Evolutionary conservation across 345 rosid species (phyloP), one percentile per base, ranked within the genome.

Genomic region (Dipteronia dyeriana): DNA sequence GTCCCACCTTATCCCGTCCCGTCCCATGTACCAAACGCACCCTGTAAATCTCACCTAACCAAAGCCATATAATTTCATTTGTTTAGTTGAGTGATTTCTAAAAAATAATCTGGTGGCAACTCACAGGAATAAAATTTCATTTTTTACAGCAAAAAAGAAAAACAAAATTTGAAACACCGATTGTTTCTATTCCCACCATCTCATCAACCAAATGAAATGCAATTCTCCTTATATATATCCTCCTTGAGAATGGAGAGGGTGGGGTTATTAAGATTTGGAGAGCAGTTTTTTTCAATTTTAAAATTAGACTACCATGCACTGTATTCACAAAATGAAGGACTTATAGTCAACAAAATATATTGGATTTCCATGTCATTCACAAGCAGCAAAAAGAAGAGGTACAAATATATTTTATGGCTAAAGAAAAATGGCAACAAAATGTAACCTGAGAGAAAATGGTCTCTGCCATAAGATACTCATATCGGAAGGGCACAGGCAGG

Each of bases 391-490:
- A 39, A 4, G 23, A 11, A 51, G 19, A 71, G 31, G 22, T 43
- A 1, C 41, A 62, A 10, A 5, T 38, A n/a, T 4, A 34, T 56
- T 7, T 65, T 66, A 5, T 70, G 34, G 25, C 63, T 49, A 71
- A 64, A 25, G 14, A 54, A 47, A 71, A 70, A 74, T 31, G 31
- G 22, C 25, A 68, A 53, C 59, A 83, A 59, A 80, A 71, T 45
- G 49, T 75, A 81, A 94, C 99, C 97, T 96, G 99, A 73, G 99
- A 94, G 84, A 96, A 96, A 72, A 96, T 82, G 39, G 97, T 92
- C 91, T 96, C 99, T 47, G 99, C 98, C 99, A 96, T 92, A 60
- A 96, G 90, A 87, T 92, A 94, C 88, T 96, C 99, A 0, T 96
- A 96, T 71, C 99, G 91, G 76, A 94, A 96, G 72, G 98, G 92